phyloP scores from a whole-genome alignment of 2,329 filamentous ascomycete genomes.

The Truncatella angustata region DNA sequence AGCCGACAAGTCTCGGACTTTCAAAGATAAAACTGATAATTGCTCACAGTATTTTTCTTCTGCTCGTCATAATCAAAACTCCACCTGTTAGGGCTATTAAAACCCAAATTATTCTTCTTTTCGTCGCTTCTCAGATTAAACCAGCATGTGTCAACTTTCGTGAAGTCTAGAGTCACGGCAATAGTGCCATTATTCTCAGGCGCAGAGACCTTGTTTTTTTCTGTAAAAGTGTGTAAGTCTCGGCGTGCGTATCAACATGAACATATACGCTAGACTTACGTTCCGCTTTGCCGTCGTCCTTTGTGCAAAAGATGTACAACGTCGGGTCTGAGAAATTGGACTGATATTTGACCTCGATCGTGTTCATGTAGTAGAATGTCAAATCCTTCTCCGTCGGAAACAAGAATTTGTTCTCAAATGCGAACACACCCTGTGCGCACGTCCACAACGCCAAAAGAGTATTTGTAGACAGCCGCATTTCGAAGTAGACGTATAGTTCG shows the following conservation, averaged over 20 bases:
- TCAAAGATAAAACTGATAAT: background rate
- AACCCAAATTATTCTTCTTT: background rate
- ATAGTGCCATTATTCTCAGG: background rate
- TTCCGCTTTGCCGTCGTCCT: background rate
- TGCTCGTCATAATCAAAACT: background rate
- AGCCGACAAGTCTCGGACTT: too few relatives aligned
- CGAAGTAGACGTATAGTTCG: too few relatives aligned
- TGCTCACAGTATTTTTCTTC: background rate
- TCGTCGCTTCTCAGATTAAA: background rate
- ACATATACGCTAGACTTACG: background rate
- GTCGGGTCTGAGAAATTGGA: background rate
- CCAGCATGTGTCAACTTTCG: background rate
- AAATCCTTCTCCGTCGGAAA: background rate
- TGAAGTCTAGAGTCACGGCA: background rate
- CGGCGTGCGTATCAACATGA: background rate
- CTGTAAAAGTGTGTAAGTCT: background rate
- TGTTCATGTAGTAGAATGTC: conserved; percentile 1
- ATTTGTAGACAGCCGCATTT: background rate
- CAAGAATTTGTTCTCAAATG: background rate
- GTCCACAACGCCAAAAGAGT: background rate
- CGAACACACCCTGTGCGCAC: background rate
- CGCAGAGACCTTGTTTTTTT: background rate
- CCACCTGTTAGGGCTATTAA: background rate
- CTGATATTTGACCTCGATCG: background rate
- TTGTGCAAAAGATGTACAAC: background rate